phyloP scores from a whole-genome alignment of 2,329 filamentous ascomycete species.

The Fusarium nodosum region DNA sequence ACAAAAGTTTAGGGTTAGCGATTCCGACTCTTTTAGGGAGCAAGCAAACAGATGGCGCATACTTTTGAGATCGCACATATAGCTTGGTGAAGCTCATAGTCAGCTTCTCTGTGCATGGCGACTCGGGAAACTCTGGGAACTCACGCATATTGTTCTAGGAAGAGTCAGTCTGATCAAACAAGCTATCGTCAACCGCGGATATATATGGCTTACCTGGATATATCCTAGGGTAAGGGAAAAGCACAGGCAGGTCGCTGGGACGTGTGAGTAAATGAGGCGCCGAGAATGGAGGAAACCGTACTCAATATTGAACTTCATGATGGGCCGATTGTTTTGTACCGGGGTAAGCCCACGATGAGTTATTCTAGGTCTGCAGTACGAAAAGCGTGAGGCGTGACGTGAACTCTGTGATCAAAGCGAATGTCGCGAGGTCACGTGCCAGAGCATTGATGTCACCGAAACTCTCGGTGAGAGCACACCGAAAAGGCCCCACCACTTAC shows the following conservation, averaged over 20 bases:
- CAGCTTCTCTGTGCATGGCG: conserved; percentile 2
- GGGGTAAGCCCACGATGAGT: conserved; percentile 35
- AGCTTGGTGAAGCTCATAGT: conserved; percentile 53
- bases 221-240: conserved; percentile 71
- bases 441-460: conserved; percentile 24
- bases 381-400: conserved; percentile 46
- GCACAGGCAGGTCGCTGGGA: conserved; percentile 66
- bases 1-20: conserved; percentile 14
- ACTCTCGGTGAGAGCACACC: conserved; percentile 25
- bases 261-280: conserved; percentile 36
- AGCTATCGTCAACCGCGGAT: neutral
- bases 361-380: conserved; percentile 17
- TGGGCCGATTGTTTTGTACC: conserved; percentile 42
- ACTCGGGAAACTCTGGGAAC: conserved; percentile 35
- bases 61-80: conserved; percentile 72
- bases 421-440: conserved; percentile 53
- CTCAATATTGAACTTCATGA: conserved; percentile 68
- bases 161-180: neutral
- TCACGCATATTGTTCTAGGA: conserved; percentile 68
- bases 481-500: conserved; percentile 6
- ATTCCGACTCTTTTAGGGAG: neutral
- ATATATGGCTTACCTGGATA: conserved; percentile 63
- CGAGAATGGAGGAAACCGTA: conserved; percentile 47
- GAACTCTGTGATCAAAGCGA: conserved; percentile 41
- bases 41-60: conserved; percentile 14